A percentile compares a stretch with the other conserved stretches of the same genome.
phyloP scores from a whole-genome alignment of 2,329 filamentous ascomycete genomes.

The Pseudopithomyces chartarum region DNA sequence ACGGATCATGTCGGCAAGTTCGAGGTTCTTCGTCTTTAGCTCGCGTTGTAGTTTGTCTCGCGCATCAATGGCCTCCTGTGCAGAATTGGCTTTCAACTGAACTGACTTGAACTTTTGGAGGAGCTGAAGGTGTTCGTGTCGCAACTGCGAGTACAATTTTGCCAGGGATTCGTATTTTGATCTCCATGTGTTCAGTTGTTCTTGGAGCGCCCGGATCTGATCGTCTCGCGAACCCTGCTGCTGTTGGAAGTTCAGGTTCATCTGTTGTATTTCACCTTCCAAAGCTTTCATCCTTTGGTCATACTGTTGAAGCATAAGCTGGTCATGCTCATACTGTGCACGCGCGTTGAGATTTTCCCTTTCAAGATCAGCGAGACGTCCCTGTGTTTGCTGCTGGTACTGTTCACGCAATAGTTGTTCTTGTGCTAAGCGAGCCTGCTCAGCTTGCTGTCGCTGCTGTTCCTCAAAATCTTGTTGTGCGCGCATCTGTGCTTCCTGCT shows the following conservation, averaged over 20 bases:
- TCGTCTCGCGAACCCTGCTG: slow-evolving; percentile 91
- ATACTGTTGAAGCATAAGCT: slow-evolving; percentile 95
- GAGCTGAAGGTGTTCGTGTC: slow-evolving; percentile 92
- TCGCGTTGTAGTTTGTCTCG: slow-evolving; percentile 95
- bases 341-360: slow-evolving; percentile 92
- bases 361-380: slow-evolving; percentile 92
- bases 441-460: slow-evolving; percentile 82
- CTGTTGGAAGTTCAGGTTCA: slow-evolving; percentile 82
- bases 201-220: slow-evolving; percentile 88
- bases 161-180: slow-evolving; percentile 96
- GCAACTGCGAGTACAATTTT: slow-evolving; percentile 94
- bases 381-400: slow-evolving; percentile 90
- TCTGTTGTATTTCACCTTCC: slow-evolving; percentile 81
- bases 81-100: slow-evolving; percentile 94
- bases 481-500: slow-evolving; percentile 81
- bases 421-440: slow-evolving; percentile 89
- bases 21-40: slow-evolving; percentile 99
- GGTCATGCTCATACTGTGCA: slow-evolving; percentile 95
- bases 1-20: slow-evolving; percentile 97
- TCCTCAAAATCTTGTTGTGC: slow-evolving; percentile 96
- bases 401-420: slow-evolving; percentile 89
- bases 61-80: slow-evolving; percentile 93
- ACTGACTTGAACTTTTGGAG: slow-evolving; percentile 95
- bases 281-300: slow-evolving; percentile 90
- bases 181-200: slow-evolving; percentile 97